phyloP scores from a whole-genome alignment of 106 monocot species.

The Gastrodia elata region DNA sequence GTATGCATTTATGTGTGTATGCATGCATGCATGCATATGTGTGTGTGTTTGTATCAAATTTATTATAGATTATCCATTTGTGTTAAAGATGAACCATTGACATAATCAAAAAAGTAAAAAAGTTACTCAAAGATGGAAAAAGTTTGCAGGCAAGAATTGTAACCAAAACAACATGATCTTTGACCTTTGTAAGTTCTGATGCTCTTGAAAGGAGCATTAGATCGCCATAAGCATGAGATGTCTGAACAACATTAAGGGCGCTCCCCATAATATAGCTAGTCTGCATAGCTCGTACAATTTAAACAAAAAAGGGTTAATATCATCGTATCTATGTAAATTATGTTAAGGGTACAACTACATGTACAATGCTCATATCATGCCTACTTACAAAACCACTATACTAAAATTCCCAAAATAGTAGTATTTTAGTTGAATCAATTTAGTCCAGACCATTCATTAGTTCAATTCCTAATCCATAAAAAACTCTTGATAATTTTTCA shows the following conservation, averaged over 20 bases:
- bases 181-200: constrained; percentile 56
- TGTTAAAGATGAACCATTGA: neutral
- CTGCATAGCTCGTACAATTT: constrained; percentile 34
- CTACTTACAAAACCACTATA: no score
- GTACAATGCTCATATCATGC: no score
- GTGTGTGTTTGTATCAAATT: no score
- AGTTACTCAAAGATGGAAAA: neutral
- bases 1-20: neutral
- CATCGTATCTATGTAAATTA: neutral
- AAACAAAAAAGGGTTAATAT: constrained; percentile 6
- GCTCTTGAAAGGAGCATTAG: constrained; percentile 70
- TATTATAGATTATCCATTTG: no score
- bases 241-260: constrained; percentile 81
- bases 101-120: neutral
- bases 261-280: constrained; percentile 65
- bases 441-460: no score
- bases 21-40: no score
- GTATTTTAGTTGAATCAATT: no score
- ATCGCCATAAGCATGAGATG: constrained; percentile 85
- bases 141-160: neutral
- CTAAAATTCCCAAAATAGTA: no score
- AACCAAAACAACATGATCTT: constrained; percentile 4
- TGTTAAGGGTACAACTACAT: no score
- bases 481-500: no score
- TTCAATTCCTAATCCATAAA: no score